phyloP scores from a whole-genome alignment of 108 stramenopile genomes.

The Parmales sp. region DNA sequence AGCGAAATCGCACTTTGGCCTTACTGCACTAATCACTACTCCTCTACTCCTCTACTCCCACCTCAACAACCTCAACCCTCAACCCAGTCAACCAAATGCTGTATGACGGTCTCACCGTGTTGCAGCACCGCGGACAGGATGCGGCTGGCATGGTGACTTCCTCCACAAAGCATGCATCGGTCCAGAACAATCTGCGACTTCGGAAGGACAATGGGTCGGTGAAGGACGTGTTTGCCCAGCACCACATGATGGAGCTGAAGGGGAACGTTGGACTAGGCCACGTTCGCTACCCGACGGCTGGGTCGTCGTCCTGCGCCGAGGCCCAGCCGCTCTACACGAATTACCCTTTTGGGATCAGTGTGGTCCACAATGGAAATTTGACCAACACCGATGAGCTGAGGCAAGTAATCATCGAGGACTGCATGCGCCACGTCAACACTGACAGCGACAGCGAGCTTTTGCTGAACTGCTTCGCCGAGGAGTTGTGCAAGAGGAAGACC shows the following conservation, averaged over 20 bases:
- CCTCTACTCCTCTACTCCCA: background rate
- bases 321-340: slow-evolving; percentile 93
- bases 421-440: slow-evolving; percentile 86
- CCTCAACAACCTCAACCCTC: background rate
- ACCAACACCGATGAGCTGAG: slow-evolving; percentile 73
- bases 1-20: background rate
- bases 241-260: slow-evolving; percentile 81
- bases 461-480: slow-evolving; percentile 90
- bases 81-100: slow-evolving; percentile 81
- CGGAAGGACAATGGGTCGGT: slow-evolving; percentile 95
- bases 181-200: slow-evolving; percentile 75
- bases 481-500: slow-evolving; percentile 42
- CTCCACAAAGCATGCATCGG: no score
- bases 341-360: slow-evolving; percentile 90
- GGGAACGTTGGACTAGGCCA: slow-evolving; percentile 92
- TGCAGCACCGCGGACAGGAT: slow-evolving; percentile 99
- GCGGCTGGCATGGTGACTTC: slow-evolving; percentile 95
- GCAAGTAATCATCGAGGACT: slow-evolving; percentile 23
- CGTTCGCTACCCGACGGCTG: slow-evolving; percentile 94
- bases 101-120: slow-evolving; percentile 92
- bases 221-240: slow-evolving; percentile 88
- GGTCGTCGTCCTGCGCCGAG: slow-evolving; percentile 73
- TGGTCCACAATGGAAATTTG: slow-evolving; percentile 97
- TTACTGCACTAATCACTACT: background rate
- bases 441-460: slow-evolving; percentile 93